These are phyloP conservation scores for Exophiala spinifera DNA, from an alignment of 2,329 filamentous ascomycete species.

Conservation along the genomic window DNA sequence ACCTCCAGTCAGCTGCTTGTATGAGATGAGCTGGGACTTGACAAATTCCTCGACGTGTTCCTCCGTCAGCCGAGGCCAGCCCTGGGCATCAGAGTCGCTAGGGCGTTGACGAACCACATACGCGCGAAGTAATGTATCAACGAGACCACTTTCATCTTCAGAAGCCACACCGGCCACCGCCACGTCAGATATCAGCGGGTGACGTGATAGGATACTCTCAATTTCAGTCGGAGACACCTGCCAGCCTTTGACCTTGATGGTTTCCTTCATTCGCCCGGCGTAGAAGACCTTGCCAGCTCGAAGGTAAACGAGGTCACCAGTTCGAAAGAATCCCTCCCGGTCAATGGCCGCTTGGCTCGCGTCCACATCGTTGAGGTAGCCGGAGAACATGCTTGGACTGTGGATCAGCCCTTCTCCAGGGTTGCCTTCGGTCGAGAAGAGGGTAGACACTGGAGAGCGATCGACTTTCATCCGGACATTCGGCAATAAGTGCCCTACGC, in stretches of 20 bases:
- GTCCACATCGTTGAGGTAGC: conserved; percentile 39
- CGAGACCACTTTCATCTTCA: conserved; percentile 33
- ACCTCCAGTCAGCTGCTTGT: conserved; percentile 46
- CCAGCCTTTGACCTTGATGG: too few species aligned
- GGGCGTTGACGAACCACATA: conserved; percentile 41
- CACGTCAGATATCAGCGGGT: conserved; percentile 44
- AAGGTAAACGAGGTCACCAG: conserved; percentile 42
- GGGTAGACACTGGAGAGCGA: neutral
- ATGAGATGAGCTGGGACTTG: conserved; percentile 40
- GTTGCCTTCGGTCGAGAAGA: conserved; percentile 30
- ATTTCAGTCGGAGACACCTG: conserved; percentile 49
- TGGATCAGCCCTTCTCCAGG: conserved; percentile 42
- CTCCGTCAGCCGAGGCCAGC: conserved; percentile 32
- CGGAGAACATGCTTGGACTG: conserved; percentile 36
- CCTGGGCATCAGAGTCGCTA: conserved; percentile 23
- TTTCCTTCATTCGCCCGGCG: conserved; percentile 43
- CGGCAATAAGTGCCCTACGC: conserved; percentile 47
- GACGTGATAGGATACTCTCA: conserved; percentile 44
- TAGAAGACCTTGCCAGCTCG: conserved; percentile 41
- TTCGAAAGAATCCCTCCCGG: conserved; percentile 42
- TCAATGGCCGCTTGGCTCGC: conserved; percentile 34
- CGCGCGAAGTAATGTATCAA: conserved; percentile 41
- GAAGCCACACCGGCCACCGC: conserved; percentile 46
- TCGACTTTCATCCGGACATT: conserved; percentile 35
- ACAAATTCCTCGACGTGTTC: conserved; percentile 36